Percentiles rank a stretch among this genome's conserved stretches.
Evolutionary conservation across 2,329 filamentous ascomycete species (phyloP).

Genomic region (Penicillium capsulatum): DNA sequence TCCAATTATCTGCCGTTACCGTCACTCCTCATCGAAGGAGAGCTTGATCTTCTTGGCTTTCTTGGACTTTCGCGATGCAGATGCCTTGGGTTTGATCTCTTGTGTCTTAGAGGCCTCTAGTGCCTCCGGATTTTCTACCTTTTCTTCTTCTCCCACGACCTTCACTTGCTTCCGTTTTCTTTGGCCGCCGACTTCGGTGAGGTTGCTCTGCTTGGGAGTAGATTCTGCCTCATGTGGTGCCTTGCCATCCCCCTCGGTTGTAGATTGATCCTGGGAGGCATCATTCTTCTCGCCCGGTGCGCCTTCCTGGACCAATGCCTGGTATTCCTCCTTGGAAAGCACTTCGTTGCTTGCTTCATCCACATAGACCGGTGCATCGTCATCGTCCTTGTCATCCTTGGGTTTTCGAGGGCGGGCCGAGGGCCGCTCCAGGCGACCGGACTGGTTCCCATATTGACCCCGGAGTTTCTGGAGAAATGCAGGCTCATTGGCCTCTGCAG

Average conservation of each 20-base stretch:
- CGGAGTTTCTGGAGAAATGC: constrained; percentile 42
- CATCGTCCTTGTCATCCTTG: constrained; percentile 33
- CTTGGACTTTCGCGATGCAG: constrained; percentile 33
- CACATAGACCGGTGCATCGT: constrained; percentile 44
- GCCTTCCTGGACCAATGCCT: constrained; percentile 34
- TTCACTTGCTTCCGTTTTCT: constrained; percentile 43
- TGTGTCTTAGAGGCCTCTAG: constrained; percentile 2
- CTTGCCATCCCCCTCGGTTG: constrained; percentile 13
- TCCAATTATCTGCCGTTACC: not conserved
- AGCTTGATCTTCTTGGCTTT: constrained; percentile 47
- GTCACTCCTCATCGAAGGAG: constrained; percentile 42
- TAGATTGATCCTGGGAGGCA: constrained; percentile 11
- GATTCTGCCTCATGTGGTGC: constrained; percentile 13
- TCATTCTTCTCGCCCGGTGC: constrained; percentile 12
- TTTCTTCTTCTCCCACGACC: constrained; percentile 34
- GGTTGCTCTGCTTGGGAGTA: constrained; percentile 31
- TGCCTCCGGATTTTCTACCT: constrained; percentile 19
- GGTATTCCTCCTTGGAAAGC: constrained; percentile 43
- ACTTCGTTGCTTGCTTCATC: constrained; percentile 43
- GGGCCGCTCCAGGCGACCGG: constrained; percentile 37
- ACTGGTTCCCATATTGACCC: constrained; percentile 34
- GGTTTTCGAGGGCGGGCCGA: constrained; percentile 35
- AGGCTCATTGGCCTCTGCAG: constrained; percentile 40
- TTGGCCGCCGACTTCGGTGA: constrained; percentile 40
- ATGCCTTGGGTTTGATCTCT: constrained; percentile 16